A percentile compares a stretch with the other conserved stretches of the same genome.
These are phyloP conservation scores for Oemleria cerasiformis DNA, from an alignment of 306 rosid species.

Conservation along the genomic window DNA sequence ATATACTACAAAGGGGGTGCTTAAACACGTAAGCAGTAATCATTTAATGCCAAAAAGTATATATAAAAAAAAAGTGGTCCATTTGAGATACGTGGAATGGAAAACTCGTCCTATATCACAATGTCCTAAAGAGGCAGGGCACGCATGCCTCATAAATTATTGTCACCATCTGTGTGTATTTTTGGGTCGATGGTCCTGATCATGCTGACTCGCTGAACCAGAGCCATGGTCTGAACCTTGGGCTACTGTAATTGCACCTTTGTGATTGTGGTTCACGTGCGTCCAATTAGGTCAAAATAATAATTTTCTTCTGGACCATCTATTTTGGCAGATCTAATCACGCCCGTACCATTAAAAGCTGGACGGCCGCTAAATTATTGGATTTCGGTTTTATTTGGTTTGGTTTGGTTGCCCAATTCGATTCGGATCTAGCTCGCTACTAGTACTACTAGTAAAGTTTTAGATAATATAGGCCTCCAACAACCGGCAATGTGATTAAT, in stretches of 20 bases:
- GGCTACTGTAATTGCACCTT: neutral
- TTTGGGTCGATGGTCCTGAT: neutral
- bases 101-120: neutral
- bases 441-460: neutral
- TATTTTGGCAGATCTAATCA: too few species aligned
- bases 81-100: neutral
- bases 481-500: neutral
- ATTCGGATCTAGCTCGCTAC: too few species aligned
- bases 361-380: too few species aligned
- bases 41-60: neutral
- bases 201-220: neutral
- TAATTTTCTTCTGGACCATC: too few species aligned
- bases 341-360: too few species aligned
- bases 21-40: neutral
- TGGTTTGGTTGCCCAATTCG: too few species aligned
- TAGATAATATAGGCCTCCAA: neutral
- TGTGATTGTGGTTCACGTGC: conserved; percentile 25
- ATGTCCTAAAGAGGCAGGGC: neutral
- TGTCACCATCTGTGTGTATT: conserved; percentile 10
- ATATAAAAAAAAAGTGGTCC: conserved; percentile 20
- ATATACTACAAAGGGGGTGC: neutral
- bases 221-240: neutral
- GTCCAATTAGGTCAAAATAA: neutral
- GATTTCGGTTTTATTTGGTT: too few species aligned
- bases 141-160: conserved; percentile 10